Evolutionary conservation across 1,139 yeast species (phyloP).

Genomic region (Candida sanyaensis): DNA sequence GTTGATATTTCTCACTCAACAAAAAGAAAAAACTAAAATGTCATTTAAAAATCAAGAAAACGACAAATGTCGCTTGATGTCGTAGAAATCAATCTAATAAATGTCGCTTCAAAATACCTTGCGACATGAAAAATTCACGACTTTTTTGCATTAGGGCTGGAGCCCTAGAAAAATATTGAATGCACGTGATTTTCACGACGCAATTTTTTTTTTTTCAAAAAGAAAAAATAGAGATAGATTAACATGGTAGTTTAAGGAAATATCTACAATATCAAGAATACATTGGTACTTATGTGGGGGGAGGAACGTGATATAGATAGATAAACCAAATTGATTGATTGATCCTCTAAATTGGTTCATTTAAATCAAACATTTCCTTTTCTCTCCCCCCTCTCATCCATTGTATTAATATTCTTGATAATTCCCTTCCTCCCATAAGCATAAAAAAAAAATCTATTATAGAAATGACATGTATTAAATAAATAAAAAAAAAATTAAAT

Average conservation of each 20-base stretch:
- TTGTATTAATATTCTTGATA: neutral
- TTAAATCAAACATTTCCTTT: too few relatives aligned
- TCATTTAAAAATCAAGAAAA: too few relatives aligned
- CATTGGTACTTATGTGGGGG: neutral
- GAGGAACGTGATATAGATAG: too few relatives aligned
- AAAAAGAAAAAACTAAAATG: neutral
- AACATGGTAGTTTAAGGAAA: too few relatives aligned
- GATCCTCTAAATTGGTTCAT: too few relatives aligned
- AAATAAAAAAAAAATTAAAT: neutral
- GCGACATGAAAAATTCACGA: constrained; percentile 1
- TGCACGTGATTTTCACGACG: constrained; percentile 3
- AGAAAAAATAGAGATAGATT: neutral
- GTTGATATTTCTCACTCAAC: neutral
- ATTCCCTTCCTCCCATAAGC: neutral
- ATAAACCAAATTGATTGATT: too few relatives aligned
- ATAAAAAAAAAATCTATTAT: constrained; percentile 2
- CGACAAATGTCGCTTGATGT: neutral
- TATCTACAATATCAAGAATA: too few relatives aligned
- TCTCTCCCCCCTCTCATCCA: too few relatives aligned
- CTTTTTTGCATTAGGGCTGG: constrained; percentile 2
- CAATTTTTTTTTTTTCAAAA: neutral
- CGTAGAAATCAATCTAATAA: neutral
- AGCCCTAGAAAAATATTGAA: constrained; percentile 2
- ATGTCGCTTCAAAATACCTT: neutral
- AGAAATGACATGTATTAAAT: constrained; percentile 6